Base-by-base conservation (phyloP, 2,329 filamentous ascomycete species). In the Seiridium unicorne region DNA sequence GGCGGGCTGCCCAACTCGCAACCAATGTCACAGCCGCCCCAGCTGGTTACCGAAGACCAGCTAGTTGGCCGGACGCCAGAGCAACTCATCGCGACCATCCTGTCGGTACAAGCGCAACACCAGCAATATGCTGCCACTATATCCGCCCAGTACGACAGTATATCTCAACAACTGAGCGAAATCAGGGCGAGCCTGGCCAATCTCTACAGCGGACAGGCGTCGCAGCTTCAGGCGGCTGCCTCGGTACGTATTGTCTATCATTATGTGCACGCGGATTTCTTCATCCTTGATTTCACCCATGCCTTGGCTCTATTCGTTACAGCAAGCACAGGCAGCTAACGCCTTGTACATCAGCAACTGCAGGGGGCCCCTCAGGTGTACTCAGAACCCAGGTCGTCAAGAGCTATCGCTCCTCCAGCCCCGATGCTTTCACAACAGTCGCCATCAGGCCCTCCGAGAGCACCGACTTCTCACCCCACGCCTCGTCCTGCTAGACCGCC, bases 31-130 rank as follows among this genome's bases (percentile, higher is more conserved):
- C 42, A 18, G 18, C 18, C 46, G 51, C 56, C 55, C 13, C 67
- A 65, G 61, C 60, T 64, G 60, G 51, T 73, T 53, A 72, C 69
- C 62, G 71, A 72, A 51, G 72, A 74, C 11, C 72, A 71, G 62
- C 64, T 74, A 44, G 61, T 68, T 36, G 70, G 68, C 58, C 71
- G 68, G 57, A 69, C 68, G 13, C 64, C 71, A 51, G 73, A 73
- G 56, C 71, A 76, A 62, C 69, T 76, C 59, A 68, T 76, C 57
- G 65, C 66, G 51, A 70, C 72, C 55, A 73, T 76, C 58, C 65
- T 74, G 42, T 66, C 72, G 62, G 68, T 75, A 51, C 74, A 75
- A 55, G 65, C 64, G 58, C 68, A 72, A 61, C 71, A 75, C 60
- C 69, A 71, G 51, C 71, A 74, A 59, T 69, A 73, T 59, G 63